Percentiles rank a stretch among this genome's conserved stretches.
Conservation (phyloP, 805 yeast genomes). For the Yamadazyma akitaensis region DNA sequence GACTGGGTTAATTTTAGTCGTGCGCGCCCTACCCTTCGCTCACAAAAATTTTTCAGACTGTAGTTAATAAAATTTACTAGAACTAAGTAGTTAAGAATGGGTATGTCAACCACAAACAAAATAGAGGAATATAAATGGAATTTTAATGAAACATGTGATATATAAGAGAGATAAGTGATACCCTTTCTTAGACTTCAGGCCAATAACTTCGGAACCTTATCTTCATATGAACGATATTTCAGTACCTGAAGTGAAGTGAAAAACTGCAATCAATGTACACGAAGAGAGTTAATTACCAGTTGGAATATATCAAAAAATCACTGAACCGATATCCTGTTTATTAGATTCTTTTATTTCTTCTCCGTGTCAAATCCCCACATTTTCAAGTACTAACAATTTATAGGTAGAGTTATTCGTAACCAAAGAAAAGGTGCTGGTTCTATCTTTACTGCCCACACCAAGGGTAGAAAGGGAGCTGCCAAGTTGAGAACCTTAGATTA, state of each 20-base stretch:
- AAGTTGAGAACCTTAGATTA: conserved; percentile 98
- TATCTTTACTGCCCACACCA: conserved; percentile 99
- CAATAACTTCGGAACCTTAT: no score
- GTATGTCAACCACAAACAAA: conserved; percentile 18
- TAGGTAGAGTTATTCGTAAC: conserved; percentile 99
- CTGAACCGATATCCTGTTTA: no score
- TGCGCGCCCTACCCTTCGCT: conserved; percentile 1
- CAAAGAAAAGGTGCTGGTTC: conserved; percentile 99
- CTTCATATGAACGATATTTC: no score
- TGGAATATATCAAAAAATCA: no score
- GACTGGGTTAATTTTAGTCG: not conserved
- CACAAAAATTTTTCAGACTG: conserved; percentile 13
- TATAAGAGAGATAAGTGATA: no score
- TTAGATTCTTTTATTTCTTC: not conserved
- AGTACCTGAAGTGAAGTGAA: not conserved
- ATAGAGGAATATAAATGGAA: not conserved
- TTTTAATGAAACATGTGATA: no score
- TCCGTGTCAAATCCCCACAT: not conserved
- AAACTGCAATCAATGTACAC: not conserved
- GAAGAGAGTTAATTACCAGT: no score
- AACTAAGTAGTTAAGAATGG: conserved; percentile 26
- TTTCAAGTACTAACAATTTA: conserved; percentile 2
- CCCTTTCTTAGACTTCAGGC: no score
- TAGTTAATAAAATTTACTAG: conserved; percentile 3
- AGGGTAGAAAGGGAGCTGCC: conserved; percentile 99